Evolutionary conservation across 805 yeast species (phyloP).

Genomic region (Ogataea naganishii): DNA sequence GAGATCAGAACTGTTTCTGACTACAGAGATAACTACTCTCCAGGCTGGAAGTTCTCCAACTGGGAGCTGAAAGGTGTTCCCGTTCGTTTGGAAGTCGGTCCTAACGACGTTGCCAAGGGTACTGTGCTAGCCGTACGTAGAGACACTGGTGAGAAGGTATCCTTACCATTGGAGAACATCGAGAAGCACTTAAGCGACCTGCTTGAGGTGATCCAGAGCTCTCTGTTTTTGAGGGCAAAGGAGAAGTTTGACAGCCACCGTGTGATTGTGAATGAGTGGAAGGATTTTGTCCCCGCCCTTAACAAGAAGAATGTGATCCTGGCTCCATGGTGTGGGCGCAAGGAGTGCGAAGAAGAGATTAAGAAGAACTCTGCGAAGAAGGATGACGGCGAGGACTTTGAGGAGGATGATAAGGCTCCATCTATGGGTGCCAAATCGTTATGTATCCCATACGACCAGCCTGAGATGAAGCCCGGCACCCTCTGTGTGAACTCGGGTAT

Average conservation of each 20-base stretch:
- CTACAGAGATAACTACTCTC: slow-evolving; percentile 88
- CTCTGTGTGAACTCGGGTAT: slow-evolving; percentile 82
- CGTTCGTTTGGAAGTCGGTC: slow-evolving; percentile 90
- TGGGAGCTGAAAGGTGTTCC: slow-evolving; percentile 97
- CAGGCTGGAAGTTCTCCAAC: slow-evolving; percentile 98
- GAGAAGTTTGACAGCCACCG: slow-evolving; percentile 77
- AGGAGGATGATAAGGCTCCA: slow-evolving; percentile 92
- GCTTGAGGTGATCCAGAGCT: slow-evolving; percentile 74
- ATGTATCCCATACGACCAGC: slow-evolving; percentile 95
- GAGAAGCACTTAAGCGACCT: slow-evolving; percentile 62
- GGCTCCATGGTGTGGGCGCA: slow-evolving; percentile 96
- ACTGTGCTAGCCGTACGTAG: slow-evolving; percentile 89
- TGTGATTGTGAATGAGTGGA: slow-evolving; percentile 74
- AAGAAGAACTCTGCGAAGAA: slow-evolving; percentile 80
- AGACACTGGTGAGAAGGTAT: slow-evolving; percentile 71
- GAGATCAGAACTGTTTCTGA: slow-evolving; percentile 79
- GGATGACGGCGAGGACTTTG: slow-evolving; percentile 78
- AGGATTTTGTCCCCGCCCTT: slow-evolving; percentile 86
- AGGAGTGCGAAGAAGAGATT: slow-evolving; percentile 93
- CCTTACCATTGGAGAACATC: slow-evolving; percentile 57
- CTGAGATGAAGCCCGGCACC: slow-evolving; percentile 66
- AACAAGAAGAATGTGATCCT: slow-evolving; percentile 85
- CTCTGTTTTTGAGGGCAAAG: slow-evolving; percentile 71
- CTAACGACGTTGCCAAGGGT: slow-evolving; percentile 78
- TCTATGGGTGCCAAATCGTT: slow-evolving; percentile 98